Evolutionary conservation across 345 rosid genomes (phyloP), one percentile per base, ranked within the genome.

Genomic region (Salix viminalis): DNA sequence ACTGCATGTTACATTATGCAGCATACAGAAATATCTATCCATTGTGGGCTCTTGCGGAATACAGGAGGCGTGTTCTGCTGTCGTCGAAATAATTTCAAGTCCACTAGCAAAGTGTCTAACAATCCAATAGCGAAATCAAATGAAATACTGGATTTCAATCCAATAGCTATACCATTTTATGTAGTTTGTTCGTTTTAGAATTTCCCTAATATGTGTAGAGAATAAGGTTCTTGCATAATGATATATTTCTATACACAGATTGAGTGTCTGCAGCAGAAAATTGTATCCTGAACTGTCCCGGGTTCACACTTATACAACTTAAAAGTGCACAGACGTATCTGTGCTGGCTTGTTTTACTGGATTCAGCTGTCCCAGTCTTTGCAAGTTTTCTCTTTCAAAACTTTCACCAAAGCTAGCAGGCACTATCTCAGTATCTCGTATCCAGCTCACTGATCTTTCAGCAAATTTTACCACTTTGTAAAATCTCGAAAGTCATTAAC

Each of bases 1-100:
- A 90, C 84, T 88, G 97, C 80, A 88, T 92, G 91, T 80, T 92
- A 73, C 97, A 92, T 76, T 92, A 88, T 48, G 89, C 92, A 66
- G 88, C 90, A 69, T 90, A 91, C 75, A 82, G 94, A 76, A 91
- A 89, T 74, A 91, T 88, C 60, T 91, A 85, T 75, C 96, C 96
- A 0, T 30, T 84, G 23, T 91, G 96, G 94, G 94, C 89, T 34
- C 88, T 91, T 19, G 88, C 94, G 28, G 96, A 91, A 81, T 89
- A 90, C 64, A 78, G 88, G 61, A 84, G 76, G 64, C 80, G 18
- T 7, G 30, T 24, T 39, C 21, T 16, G 30, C 39, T 70, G 21
- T 6, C 56, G 5, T 18, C 56, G 18, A 18, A 50, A 18, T 50
- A 50, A 50, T 50, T 18, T 0, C n/a, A 50, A 50, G 18, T 50